A percentile compares a stretch with the other conserved stretches of the same genome.
Conservation (phyloP, 805 yeast species). For the Spathaspora gorwiae region DNA sequence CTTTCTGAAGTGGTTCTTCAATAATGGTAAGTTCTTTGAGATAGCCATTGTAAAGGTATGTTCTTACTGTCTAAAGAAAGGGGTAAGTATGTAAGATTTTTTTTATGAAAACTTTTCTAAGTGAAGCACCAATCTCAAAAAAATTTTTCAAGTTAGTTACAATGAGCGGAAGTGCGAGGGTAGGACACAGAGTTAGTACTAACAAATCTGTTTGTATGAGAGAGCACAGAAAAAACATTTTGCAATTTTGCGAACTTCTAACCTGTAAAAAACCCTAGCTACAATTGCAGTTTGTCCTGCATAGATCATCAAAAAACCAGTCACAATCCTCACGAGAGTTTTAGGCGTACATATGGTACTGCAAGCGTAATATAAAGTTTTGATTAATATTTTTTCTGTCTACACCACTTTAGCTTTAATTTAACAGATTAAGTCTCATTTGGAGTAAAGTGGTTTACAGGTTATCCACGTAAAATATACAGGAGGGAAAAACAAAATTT, state of each 20-base stretch:
- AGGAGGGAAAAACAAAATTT: neutral
- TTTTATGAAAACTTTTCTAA: constrained; percentile 1
- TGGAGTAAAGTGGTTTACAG: neutral
- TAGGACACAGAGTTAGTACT: no score
- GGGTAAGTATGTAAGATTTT: neutral
- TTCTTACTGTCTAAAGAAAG: constrained; percentile 3
- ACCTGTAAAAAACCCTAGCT: neutral
- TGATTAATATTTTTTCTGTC: neutral
- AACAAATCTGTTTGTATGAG: no score
- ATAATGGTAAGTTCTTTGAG: constrained; percentile 97
- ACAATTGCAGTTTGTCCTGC: neutral
- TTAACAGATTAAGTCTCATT: neutral
- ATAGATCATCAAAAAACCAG: constrained; percentile 1
- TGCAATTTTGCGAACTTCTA: neutral
- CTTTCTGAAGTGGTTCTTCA: constrained; percentile 99
- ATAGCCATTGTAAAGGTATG: constrained; percentile 60
- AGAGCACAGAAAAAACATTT: neutral
- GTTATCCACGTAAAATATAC: constrained; percentile 9
- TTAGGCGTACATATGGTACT: neutral
- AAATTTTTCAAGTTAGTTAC: neutral
- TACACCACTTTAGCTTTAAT: neutral
- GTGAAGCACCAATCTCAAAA: neutral
- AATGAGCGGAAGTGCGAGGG: no score
- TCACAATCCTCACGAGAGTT: constrained; percentile 1
- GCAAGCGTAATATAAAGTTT: constrained; percentile 1